Conservation (phyloP, 2,329 filamentous ascomycete species). For the Sporothrix dimorphospora region DNA sequence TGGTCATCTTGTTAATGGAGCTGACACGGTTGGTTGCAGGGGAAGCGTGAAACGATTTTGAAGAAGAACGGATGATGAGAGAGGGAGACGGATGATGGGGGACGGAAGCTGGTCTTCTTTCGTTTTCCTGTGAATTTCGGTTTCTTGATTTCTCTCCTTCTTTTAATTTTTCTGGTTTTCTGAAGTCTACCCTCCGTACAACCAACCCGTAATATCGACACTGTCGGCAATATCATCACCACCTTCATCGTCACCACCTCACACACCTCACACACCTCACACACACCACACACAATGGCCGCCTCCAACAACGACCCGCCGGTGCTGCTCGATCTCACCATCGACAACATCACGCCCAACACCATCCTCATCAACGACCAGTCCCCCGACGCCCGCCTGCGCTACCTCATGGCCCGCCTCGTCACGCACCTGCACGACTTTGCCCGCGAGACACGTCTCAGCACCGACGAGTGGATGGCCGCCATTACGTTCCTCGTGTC, state of each 20-base stretch:
- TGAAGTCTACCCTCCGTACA: background rate
- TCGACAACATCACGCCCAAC: constrained; percentile 80
- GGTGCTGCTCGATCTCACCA: constrained; percentile 62
- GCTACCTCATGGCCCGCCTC: constrained; percentile 72
- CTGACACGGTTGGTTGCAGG: constrained; percentile 12
- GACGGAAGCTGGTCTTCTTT: background rate
- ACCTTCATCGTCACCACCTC: background rate
- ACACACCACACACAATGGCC: constrained; percentile 26
- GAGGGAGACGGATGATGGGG: background rate
- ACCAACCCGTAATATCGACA: background rate
- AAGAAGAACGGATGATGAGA: background rate
- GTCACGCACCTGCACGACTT: constrained; percentile 82
- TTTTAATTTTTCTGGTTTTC: background rate
- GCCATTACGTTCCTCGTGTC: constrained; percentile 71
- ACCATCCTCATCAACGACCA: constrained; percentile 75
- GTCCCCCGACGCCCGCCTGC: constrained; percentile 65
- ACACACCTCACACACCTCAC: no score
- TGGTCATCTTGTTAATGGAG: constrained; percentile 27
- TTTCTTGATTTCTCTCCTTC: background rate
- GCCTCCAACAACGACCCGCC: constrained; percentile 25
- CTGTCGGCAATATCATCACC: background rate
- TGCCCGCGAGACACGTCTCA: constrained; percentile 75
- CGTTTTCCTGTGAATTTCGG: background rate
- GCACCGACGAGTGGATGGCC: constrained; percentile 77
- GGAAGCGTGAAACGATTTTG: background rate